Percentiles rank a stretch among this genome's conserved stretches.
Conservation (phyloP, 2,329 filamentous ascomycete species). For the Aspergillus sclerotialis region DNA sequence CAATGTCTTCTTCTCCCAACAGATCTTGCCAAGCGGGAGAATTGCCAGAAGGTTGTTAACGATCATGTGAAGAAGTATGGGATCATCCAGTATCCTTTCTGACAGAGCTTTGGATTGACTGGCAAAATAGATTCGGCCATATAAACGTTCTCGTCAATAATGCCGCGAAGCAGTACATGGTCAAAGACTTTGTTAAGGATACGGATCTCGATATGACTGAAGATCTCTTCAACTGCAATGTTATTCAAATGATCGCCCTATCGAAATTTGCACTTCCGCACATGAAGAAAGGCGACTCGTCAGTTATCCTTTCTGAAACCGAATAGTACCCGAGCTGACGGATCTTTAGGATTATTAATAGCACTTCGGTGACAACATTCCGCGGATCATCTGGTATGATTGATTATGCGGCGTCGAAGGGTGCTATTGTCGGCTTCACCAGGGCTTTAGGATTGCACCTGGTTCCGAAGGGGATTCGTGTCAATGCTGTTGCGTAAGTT, state of each 20-base stretch:
- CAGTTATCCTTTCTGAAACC: conserved; percentile 14
- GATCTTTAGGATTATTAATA: conserved; percentile 48
- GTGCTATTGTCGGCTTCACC: conserved; percentile 52
- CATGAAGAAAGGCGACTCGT: conserved; percentile 46
- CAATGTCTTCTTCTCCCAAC: conserved; percentile 43
- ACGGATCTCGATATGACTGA: conserved; percentile 51
- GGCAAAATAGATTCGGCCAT: conserved; percentile 25
- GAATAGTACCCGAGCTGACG: too few species aligned
- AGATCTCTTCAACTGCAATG: conserved; percentile 51
- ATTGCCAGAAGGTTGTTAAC: conserved; percentile 46
- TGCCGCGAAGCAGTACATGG: conserved; percentile 51
- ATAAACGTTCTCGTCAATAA: conserved; percentile 54
- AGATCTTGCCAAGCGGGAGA: conserved; percentile 45
- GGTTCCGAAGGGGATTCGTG: conserved; percentile 50
- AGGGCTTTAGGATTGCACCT: conserved; percentile 47
- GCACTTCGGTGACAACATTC: conserved; percentile 49
- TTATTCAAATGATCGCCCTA: conserved; percentile 54
- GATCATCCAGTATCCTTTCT: conserved; percentile 5
- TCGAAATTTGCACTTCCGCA: conserved; percentile 51
- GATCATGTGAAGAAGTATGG: conserved; percentile 44
- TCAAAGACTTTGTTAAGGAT: conserved; percentile 45
- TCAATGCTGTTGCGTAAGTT: conserved; percentile 42
- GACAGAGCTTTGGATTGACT: not conserved
- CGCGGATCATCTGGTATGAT: conserved; percentile 45
- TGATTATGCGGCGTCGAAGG: conserved; percentile 54